phyloP scores from a whole-genome alignment of 192 early-diverging fungal species.

The Chytriomyces confervae region DNA sequence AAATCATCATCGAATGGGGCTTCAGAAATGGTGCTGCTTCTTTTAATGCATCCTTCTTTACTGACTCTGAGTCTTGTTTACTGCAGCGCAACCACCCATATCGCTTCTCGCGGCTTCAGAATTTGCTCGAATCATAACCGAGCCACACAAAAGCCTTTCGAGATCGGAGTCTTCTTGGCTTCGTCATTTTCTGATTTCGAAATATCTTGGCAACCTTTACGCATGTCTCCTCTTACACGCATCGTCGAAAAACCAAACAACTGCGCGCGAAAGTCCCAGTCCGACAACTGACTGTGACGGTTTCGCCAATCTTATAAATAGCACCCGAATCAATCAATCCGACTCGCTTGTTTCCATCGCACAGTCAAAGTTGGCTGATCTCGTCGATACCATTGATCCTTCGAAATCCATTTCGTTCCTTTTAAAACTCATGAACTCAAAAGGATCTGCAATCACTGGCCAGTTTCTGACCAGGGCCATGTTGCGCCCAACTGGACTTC shows the following conservation, averaged over 20 bases:
- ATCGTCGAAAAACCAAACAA: no score
- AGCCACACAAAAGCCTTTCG: background rate
- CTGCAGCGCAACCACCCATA: background rate
- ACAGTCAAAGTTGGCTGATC: no score
- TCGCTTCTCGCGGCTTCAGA: background rate
- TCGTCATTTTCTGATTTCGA: slow-evolving; percentile 1
- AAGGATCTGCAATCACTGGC: background rate
- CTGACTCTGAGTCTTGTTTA: background rate
- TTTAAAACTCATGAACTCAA: background rate
- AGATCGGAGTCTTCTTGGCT: slow-evolving; percentile 7
- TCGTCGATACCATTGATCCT: background rate
- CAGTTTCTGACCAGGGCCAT: background rate
- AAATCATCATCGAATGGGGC: slow-evolving; percentile 9
- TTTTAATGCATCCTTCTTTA: background rate
- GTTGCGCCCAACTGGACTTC: slow-evolving; percentile 8
- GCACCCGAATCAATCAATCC: background rate
- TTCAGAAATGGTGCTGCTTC: background rate
- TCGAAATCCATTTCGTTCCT: background rate
- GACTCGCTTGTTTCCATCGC: background rate
- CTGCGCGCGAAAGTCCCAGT: no score
- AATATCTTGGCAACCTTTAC: no score
- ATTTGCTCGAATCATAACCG: background rate
- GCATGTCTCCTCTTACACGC: no score
- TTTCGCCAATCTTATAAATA: slow-evolving; percentile 6
- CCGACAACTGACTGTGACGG: no score